Percentiles rank a stretch among this genome's conserved stretches.
These are phyloP conservation scores for Hirsutella minnesotensis DNA, from an alignment of 2,329 filamentous ascomycete species.

Conservation along the genomic window DNA sequence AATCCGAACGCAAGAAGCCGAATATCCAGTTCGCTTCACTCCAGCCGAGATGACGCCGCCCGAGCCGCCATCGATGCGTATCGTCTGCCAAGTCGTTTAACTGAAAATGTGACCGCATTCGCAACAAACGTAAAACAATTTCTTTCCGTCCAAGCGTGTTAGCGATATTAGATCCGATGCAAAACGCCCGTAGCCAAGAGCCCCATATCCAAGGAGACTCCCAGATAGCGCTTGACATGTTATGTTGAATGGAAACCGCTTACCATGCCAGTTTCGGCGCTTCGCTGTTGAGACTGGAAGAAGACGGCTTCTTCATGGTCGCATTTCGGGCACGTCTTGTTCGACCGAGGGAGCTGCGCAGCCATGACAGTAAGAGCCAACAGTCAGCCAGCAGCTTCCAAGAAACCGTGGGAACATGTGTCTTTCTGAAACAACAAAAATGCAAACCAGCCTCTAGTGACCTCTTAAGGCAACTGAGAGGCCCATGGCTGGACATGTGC, in stretches of 20 bases:
- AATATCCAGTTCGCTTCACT: not conserved
- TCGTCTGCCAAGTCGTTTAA: slow-evolving; percentile 18
- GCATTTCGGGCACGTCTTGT: slow-evolving; percentile 77
- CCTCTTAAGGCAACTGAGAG: no score
- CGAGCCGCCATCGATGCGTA: not conserved
- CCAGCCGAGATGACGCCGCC: not conserved
- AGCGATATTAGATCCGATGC: slow-evolving; percentile 3
- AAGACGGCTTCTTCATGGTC: slow-evolving; percentile 85
- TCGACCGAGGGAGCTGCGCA: slow-evolving; percentile 77
- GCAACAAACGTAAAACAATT: slow-evolving; percentile 91
- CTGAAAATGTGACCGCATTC: slow-evolving; percentile 81
- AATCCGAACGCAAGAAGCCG: not conserved
- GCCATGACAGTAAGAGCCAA: slow-evolving; percentile 23
- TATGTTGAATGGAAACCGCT: slow-evolving; percentile 19
- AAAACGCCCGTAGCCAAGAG: not conserved
- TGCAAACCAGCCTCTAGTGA: not conserved
- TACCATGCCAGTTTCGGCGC: slow-evolving; percentile 96
- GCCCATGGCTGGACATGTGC: no score
- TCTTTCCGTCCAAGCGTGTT: slow-evolving; percentile 35
- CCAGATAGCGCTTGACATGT: not conserved
- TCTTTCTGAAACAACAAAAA: slow-evolving; percentile 8
- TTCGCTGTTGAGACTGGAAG: slow-evolving; percentile 97
- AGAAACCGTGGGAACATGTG: slow-evolving; percentile 13
- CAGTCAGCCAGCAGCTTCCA: slow-evolving; percentile 29
- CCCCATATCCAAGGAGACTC: not conserved